Base-by-base conservation (phyloP, 306 rosid species). In the Dryas alaskensis region DNA sequence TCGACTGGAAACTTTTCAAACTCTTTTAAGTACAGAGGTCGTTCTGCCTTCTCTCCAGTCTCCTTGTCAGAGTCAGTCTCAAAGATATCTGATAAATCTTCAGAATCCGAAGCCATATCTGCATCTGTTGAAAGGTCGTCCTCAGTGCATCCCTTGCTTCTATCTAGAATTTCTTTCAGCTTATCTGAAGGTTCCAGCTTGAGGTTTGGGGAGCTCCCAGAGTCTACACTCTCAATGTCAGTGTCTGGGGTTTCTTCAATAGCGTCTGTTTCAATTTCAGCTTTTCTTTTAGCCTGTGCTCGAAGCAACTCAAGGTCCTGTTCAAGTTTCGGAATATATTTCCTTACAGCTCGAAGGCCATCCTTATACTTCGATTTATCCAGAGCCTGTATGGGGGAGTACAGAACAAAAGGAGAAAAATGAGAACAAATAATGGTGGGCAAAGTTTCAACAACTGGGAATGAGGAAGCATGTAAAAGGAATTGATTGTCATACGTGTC, bases 341-440 rank as follows among this genome's bases (percentile, higher is more conserved):
- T 89, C 80, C 96, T 84, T 67, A 94, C 93, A 68, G 97, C 92
- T 16, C 93, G 89, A 50, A 94, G 95, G 69, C 90, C 92, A 76
- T 94, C 99, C 83, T 87, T 76, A 43, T 90, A 86, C 78, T 88
- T 94, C 62, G 99, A 94, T 87, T 94, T 92, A 82, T 92, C 97
- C 87, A 94, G 81, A 83, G 96, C 99, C 98, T 93, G 86, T 61
- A 72, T 46, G 53, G 71, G 47, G 60, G 58, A 62, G 80, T 72
- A 60, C 49, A 72, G 49, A 78, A 7, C 46, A 73, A 64, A 22
- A 66, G 4, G 37, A 60, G 31, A 48, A 13, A 58, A 52, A 62
- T 48, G 58, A 75, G 62, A 69, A 58, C 48, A 19, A 48, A n/a
- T 6, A 61, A 17, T 68, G 53, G 71, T 37, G 7, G 13, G 61